Evolutionary conservation across 257 asterid species (phyloP).

Genomic region (Gynochthodes officinalis): DNA sequence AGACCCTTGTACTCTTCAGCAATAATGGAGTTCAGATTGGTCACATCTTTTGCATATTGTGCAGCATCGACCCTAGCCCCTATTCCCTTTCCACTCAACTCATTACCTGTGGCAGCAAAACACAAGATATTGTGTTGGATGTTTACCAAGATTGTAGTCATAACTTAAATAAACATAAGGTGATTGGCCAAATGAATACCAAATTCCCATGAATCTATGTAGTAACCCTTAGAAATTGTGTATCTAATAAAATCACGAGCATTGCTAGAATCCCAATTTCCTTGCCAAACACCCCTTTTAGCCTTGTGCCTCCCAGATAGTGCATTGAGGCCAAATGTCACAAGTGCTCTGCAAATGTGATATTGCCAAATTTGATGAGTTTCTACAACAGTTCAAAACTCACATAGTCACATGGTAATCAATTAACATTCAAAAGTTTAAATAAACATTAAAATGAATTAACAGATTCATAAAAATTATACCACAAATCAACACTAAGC

Average conservation of each 20-base stretch:
- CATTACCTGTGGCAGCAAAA: constrained; percentile 60
- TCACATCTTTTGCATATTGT: constrained; percentile 72
- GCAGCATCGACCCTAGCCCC: constrained; percentile 75
- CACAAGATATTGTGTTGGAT: constrained; percentile 18
- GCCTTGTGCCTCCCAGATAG: constrained; percentile 64
- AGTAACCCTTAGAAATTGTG: constrained; percentile 70
- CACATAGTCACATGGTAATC: not conserved
- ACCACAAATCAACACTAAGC: not conserved
- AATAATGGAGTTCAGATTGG: constrained; percentile 45
- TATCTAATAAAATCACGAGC: constrained; percentile 66
- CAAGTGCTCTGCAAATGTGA: constrained; percentile 53
- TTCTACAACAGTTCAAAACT: not conserved
- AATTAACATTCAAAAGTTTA: not conserved
- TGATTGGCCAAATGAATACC: constrained; percentile 38
- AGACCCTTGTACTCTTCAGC: constrained; percentile 41
- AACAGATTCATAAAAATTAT: not conserved
- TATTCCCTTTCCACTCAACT: constrained; percentile 76
- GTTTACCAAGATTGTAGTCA: not conserved
- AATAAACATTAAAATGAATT: not conserved
- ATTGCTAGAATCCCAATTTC: constrained; percentile 78
- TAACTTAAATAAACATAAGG: constrained; percentile 12
- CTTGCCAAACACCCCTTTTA: constrained; percentile 53
- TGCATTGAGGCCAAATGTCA: constrained; percentile 89
- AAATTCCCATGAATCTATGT: constrained; percentile 86
- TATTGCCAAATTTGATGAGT: not conserved